Evolutionary conservation across 2,329 filamentous ascomycete species (phyloP).

Genomic region (Ophiocordyceps camponoti-leonardi): DNA sequence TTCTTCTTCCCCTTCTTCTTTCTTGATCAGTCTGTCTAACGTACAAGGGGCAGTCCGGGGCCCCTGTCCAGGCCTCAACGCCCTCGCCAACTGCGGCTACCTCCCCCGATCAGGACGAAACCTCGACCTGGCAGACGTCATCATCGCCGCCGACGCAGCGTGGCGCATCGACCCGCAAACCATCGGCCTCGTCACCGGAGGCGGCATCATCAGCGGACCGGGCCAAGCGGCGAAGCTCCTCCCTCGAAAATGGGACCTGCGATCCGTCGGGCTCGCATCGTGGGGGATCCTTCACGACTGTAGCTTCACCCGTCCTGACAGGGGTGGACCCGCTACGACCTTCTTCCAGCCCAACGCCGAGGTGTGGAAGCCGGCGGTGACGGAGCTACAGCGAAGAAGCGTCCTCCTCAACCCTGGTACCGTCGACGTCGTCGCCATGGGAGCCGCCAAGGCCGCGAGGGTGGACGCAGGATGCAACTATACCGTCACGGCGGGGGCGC

Average conservation of each 20-base stretch:
- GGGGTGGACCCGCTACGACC: neutral
- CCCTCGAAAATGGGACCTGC: neutral
- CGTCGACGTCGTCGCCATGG: neutral
- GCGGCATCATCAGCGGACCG: neutral
- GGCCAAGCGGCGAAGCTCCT: neutral
- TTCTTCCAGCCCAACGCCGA: neutral
- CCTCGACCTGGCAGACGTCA: neutral
- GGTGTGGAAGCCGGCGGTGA: neutral
- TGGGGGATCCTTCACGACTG: neutral
- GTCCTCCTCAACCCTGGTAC: neutral
- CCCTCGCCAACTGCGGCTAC: neutral
- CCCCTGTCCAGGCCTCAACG: neutral
- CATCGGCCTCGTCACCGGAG: neutral
- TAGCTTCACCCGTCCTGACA: neutral
- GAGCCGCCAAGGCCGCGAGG: neutral
- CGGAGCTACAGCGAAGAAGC: neutral
- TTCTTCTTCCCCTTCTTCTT: too few species aligned
- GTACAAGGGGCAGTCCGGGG: too few species aligned
- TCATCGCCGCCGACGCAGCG: neutral
- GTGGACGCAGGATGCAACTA: neutral
- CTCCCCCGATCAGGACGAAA: neutral
- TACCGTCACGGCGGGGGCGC: neutral
- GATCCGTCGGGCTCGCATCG: neutral
- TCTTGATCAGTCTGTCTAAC: too few species aligned
- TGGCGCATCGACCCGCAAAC: neutral